These are phyloP conservation scores for Ichthyophthirius multifiliis DNA, from an alignment of 169 alveolate genomes.

Conservation along the genomic window DNA sequence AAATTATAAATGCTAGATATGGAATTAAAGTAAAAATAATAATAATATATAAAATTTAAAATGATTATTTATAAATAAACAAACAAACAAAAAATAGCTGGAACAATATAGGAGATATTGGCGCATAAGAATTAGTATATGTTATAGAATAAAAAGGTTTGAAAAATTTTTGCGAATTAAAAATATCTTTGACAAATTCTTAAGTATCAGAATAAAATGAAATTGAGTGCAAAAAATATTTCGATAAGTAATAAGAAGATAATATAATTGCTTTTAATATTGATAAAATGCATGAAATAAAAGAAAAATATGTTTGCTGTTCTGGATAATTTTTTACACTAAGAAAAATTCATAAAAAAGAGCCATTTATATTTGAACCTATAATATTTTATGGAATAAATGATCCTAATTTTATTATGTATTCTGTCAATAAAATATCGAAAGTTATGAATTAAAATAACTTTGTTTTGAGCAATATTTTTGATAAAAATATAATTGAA, in stretches of 20 bases:
- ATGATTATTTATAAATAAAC: background rate
- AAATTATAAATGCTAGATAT: background rate
- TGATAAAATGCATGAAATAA: constrained; percentile 4
- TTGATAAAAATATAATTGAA: background rate
- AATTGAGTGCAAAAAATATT: background rate
- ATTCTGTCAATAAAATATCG: background rate
- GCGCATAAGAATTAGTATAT: background rate
- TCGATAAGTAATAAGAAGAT: background rate
- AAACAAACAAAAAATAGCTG: background rate
- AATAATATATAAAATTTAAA: too few species aligned
- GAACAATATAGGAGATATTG: background rate
- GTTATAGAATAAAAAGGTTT: background rate
- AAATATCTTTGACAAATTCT: background rate
- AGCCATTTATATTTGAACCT: constrained; percentile 2
- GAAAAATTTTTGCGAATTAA: background rate
- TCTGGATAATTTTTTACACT: background rate
- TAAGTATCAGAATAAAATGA: background rate
- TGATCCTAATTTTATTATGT: background rate
- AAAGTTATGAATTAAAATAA: constrained; percentile 5
- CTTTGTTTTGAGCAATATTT: background rate
- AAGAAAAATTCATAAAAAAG: background rate
- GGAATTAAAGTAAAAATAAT: background rate
- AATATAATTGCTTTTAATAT: background rate
- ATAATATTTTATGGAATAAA: background rate
- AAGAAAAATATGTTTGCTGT: constrained; percentile 1